These are phyloP conservation scores for Syzygium malaccense DNA, from an alignment of 441 rosid species.

Conservation along the genomic window DNA sequence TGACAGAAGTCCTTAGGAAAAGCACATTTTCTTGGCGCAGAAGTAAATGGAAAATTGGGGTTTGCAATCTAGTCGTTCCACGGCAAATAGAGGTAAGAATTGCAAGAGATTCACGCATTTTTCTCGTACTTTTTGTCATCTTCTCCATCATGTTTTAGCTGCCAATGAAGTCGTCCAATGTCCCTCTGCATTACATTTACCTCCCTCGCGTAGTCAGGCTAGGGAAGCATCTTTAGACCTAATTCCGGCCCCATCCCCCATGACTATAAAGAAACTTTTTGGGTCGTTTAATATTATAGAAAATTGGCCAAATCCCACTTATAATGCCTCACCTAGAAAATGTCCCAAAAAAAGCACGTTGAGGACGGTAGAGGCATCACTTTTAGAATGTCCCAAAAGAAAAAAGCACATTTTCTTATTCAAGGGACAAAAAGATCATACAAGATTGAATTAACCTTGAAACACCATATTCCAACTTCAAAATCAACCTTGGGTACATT, in stretches of 20 bases:
- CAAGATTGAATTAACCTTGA: too few species aligned
- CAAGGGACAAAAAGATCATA: not conserved
- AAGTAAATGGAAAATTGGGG: too few species aligned
- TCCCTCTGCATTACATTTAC: not conserved
- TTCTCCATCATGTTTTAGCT: too few species aligned
- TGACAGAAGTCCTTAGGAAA: not conserved
- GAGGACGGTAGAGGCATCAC: not conserved
- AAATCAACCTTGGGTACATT: too few species aligned
- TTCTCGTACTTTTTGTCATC: too few species aligned
- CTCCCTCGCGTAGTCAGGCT: not conserved
- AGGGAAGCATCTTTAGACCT: too few species aligned
- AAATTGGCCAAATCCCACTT: not conserved
- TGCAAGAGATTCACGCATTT: too few species aligned
- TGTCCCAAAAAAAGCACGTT: not conserved
- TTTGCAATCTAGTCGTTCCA: too few species aligned
- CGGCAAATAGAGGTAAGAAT: too few species aligned
- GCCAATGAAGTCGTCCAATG: not conserved
- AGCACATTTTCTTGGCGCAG: not conserved
- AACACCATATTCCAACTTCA: too few species aligned
- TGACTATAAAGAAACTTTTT: too few species aligned
- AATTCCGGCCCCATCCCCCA: not conserved
- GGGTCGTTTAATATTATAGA: not conserved
- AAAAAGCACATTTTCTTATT: not conserved
- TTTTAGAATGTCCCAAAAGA: not conserved
- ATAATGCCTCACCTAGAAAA: too few species aligned